Conservation (phyloP, 2,329 filamentous ascomycete species). For the Colletotrichum eleusines region DNA sequence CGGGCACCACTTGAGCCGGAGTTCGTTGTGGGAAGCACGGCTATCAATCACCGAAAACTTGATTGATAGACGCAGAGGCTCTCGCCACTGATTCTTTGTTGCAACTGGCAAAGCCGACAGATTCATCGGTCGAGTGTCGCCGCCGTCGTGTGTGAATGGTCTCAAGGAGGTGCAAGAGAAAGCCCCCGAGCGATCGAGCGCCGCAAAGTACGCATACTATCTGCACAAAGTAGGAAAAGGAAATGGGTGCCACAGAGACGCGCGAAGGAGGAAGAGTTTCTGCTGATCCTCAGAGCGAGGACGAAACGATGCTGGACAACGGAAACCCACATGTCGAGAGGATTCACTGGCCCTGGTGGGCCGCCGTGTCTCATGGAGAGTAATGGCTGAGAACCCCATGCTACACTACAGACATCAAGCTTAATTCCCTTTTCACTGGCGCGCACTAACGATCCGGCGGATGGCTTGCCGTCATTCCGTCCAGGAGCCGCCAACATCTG, state of each 20-base stretch:
- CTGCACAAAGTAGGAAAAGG: neutral
- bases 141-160: neutral
- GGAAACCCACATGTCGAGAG: conserved; percentile 24
- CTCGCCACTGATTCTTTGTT: neutral
- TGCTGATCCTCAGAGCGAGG: neutral
- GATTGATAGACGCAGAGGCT: neutral
- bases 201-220: neutral
- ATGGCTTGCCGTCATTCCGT: neutral
- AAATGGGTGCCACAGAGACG: neutral
- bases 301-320: neutral
- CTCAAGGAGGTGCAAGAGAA: neutral
- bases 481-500: neutral
- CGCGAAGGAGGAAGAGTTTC: neutral
- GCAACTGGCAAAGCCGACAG: neutral
- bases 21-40: neutral
- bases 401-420: conserved; percentile 32
- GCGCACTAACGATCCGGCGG: neutral
- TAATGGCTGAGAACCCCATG: conserved; percentile 1
- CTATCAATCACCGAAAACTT: too few relatives aligned
- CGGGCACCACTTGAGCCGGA: neutral
- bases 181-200: neutral
- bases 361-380: conserved; percentile 20
- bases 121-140: too few relatives aligned
- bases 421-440: conserved; percentile 3
- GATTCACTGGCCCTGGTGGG: conserved; percentile 22